Evolutionary conservation across 352 stramenopile species (phyloP).

Genomic region (Phytophthora capsici): DNA sequence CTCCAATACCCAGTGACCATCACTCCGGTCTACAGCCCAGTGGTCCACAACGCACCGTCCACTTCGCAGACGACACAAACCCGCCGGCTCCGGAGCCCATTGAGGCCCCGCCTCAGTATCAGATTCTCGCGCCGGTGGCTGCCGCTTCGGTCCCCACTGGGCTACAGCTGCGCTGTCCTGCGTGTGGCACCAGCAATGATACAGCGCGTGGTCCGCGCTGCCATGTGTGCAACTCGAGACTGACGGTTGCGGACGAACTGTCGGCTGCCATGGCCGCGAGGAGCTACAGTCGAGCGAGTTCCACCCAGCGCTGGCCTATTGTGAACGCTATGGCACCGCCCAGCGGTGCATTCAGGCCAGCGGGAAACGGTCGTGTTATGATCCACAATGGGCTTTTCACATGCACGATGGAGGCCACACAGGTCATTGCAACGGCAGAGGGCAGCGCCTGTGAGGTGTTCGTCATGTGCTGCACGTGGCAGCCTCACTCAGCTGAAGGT

Average conservation of each 20-base stretch:
- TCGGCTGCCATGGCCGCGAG: constrained; percentile 11
- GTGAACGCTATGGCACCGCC: constrained; percentile 22
- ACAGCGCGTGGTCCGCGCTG: constrained; percentile 35
- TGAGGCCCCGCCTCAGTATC: constrained; percentile 18
- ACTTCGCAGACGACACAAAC: constrained; percentile 21
- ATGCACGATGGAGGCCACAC: constrained; percentile 38
- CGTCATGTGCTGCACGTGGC: constrained; percentile 47
- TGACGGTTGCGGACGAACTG: constrained; percentile 24
- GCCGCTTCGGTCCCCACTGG: constrained; percentile 7
- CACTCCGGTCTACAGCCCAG: too few relatives aligned
- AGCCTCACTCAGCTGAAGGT: constrained; percentile 15
- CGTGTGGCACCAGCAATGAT: constrained; percentile 45
- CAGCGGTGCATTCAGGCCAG: constrained; percentile 22
- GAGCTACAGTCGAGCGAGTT: neutral
- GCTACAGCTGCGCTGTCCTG: constrained; percentile 45
- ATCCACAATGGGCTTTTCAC: constrained; percentile 42
- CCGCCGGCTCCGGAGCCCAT: constrained; percentile 19
- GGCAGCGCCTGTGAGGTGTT: constrained; percentile 39
- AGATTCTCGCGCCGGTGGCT: constrained; percentile 16
- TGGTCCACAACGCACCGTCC: constrained; percentile 23
- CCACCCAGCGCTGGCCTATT: constrained; percentile 12
- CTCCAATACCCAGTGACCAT: constrained; percentile 2
- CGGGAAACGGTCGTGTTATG: constrained; percentile 33
- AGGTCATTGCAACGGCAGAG: constrained; percentile 28
- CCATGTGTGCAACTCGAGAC: constrained; percentile 39